These are phyloP conservation scores for Wakefieldia striispora DNA, from an alignment of 768 basidiomycete species.

Conservation along the genomic window DNA sequence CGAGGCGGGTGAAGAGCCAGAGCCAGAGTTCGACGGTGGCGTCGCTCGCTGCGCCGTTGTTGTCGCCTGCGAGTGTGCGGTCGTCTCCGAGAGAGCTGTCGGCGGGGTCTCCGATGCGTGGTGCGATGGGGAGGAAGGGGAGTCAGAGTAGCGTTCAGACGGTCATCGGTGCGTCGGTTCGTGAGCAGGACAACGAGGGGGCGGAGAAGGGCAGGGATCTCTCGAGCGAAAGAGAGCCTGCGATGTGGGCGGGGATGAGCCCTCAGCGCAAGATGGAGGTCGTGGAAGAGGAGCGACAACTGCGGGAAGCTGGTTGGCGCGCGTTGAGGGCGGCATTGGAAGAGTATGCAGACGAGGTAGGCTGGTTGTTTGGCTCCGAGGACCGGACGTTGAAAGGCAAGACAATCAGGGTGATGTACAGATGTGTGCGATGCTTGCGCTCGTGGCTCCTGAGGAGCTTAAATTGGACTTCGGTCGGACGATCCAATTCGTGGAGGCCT, in stretches of 20 bases:
- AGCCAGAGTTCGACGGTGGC: constrained; percentile 71
- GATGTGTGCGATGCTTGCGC: constrained; percentile 69
- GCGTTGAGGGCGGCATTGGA: constrained; percentile 57
- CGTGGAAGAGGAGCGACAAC: constrained; percentile 46
- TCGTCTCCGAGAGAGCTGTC: constrained; percentile 11
- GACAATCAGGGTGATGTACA: constrained; percentile 70
- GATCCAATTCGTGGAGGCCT: constrained; percentile 61
- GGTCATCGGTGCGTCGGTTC: constrained; percentile 55
- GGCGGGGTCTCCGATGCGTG: constrained; percentile 18
- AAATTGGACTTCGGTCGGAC: constrained; percentile 42
- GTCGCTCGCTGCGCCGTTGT: constrained; percentile 45
- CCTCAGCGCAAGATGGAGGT: constrained; percentile 26
- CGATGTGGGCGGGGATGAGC: constrained; percentile 29
- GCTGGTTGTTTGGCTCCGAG: constrained; percentile 4
- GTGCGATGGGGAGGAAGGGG: constrained; percentile 40
- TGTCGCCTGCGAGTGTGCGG: constrained; percentile 11
- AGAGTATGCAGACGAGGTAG: constrained; percentile 59
- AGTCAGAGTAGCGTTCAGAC: constrained; percentile 73
- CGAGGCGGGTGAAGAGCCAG: constrained; percentile 34
- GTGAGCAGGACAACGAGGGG: constrained; percentile 33
- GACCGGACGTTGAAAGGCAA: background rate
- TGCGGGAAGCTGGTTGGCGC: constrained; percentile 56
- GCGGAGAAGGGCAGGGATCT: constrained; percentile 19
- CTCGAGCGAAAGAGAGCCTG: constrained; percentile 29
- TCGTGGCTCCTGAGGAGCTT: constrained; percentile 62